A percentile compares a stretch with the other conserved stretches of the same genome.
Conservation (phyloP, 2,329 filamentous ascomycete genomes). For the Penicillium griseofulvum region DNA sequence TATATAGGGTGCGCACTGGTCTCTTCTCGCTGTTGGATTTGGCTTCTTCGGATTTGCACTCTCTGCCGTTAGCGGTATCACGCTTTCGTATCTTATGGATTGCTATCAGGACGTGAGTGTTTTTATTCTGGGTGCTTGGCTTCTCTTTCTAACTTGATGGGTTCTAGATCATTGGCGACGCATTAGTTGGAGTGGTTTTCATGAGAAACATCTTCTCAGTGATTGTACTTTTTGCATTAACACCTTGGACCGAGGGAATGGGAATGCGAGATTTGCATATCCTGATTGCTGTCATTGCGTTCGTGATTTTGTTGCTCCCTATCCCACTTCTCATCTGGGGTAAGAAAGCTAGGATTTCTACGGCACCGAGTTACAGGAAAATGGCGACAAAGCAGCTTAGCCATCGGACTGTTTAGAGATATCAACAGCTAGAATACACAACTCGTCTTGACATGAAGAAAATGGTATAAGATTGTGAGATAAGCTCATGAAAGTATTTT, state of each 20-base stretch:
- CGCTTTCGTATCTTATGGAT: slow-evolving; percentile 31
- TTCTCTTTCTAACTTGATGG: background rate
- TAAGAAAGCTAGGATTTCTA: slow-evolving; percentile 20
- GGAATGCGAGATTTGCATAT: slow-evolving; percentile 24
- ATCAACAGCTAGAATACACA: no score
- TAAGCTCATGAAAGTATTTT: background rate
- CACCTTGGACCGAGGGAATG: slow-evolving; percentile 38
- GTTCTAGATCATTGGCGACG: slow-evolving; percentile 48
- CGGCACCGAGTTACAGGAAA: slow-evolving; percentile 16
- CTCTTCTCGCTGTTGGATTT: slow-evolving; percentile 28
- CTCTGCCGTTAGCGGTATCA: slow-evolving; percentile 21
- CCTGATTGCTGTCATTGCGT: slow-evolving; percentile 14
- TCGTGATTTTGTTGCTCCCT: slow-evolving; percentile 15
- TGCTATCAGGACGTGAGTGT: slow-evolving; percentile 30
- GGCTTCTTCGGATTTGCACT: slow-evolving; percentile 20
- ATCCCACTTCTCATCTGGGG: slow-evolving; percentile 26
- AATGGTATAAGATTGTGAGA: background rate
- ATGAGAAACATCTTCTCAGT: slow-evolving; percentile 46
- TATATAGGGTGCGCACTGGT: slow-evolving; percentile 26
- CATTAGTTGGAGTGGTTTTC: slow-evolving; percentile 47
- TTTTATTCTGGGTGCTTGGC: background rate
- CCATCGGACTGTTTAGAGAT: slow-evolving; percentile 14
- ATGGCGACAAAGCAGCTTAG: slow-evolving; percentile 19
- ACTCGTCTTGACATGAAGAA: background rate
- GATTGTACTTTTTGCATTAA: slow-evolving; percentile 47